Evolutionary conservation across 306 rosid genomes (phyloP).

Genomic region (Sphenostylis stenocarpa): DNA sequence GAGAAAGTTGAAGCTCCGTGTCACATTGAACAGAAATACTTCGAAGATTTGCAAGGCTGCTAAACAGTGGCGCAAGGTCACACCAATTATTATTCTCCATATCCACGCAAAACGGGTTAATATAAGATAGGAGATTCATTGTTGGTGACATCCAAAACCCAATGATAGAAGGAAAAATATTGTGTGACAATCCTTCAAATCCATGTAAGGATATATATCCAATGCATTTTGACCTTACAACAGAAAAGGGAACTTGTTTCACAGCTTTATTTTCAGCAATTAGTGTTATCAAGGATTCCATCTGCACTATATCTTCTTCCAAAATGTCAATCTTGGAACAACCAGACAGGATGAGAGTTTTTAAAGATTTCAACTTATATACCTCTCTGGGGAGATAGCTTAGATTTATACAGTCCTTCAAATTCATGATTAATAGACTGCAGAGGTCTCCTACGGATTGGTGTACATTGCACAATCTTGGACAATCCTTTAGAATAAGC

Average conservation of each 20-base stretch:
- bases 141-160: conserved; percentile 31
- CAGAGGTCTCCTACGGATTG: conserved; percentile 27
- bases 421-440: background rate
- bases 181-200: conserved; percentile 15
- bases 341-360: background rate
- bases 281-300: conserved; percentile 29
- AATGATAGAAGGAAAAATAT: conserved; percentile 25
- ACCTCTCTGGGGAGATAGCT: background rate
- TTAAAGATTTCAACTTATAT: conserved; percentile 32
- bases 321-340: background rate
- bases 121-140: background rate
- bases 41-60: background rate
- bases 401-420: conserved; percentile 4
- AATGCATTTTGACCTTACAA: conserved; percentile 1
- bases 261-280: conserved; percentile 37
- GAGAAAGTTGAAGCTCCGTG: background rate
- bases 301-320: background rate
- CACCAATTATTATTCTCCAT: background rate
- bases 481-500: conserved; percentile 22
- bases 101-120: background rate
- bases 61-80: background rate
- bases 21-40: background rate
- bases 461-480: conserved; percentile 25
- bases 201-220: conserved; percentile 29
- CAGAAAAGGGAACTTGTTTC: conserved; percentile 19